These are phyloP conservation scores for Agaricus sinodeliciosus DNA, from an alignment of 768 basidiomycete species.

Conservation along the genomic window DNA sequence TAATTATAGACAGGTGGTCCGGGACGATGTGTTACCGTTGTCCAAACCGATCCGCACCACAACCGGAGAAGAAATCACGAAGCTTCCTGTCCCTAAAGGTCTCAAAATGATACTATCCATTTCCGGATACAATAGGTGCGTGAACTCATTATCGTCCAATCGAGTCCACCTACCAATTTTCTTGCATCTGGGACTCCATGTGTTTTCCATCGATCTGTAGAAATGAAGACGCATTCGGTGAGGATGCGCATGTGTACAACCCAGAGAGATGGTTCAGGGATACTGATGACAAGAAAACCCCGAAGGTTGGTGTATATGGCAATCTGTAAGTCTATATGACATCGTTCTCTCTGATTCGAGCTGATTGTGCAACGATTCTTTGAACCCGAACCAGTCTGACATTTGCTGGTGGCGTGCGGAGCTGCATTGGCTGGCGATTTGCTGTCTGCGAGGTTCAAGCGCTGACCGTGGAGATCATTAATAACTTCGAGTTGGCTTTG, in stretches of 20 bases:
- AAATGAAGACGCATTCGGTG: slow-evolving; percentile 38
- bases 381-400: slow-evolving; percentile 26
- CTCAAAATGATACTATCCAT: slow-evolving; percentile 43
- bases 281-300: slow-evolving; percentile 31
- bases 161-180: background rate
- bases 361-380: background rate
- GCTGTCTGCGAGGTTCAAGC: slow-evolving; percentile 51
- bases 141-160: background rate
- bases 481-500: slow-evolving; percentile 48
- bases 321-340: slow-evolving; percentile 29
- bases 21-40: slow-evolving; percentile 56
- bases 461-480: slow-evolving; percentile 51
- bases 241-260: slow-evolving; percentile 39
- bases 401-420: slow-evolving; percentile 39
- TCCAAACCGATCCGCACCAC: slow-evolving; percentile 40
- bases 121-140: slow-evolving; percentile 46
- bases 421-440: slow-evolving; percentile 47
- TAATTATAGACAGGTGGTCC: slow-evolving; percentile 30
- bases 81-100: slow-evolving; percentile 46
- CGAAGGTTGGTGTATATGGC: slow-evolving; percentile 41
- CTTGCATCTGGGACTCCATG: background rate
- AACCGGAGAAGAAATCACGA: slow-evolving; percentile 36
- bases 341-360: background rate
- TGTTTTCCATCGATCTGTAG: slow-evolving; percentile 19
- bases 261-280: slow-evolving; percentile 42